A percentile compares a stretch with the other conserved stretches of the same genome.
Conservation (phyloP, 2,329 filamentous ascomycete species). For the Nannizzia gypsea region DNA sequence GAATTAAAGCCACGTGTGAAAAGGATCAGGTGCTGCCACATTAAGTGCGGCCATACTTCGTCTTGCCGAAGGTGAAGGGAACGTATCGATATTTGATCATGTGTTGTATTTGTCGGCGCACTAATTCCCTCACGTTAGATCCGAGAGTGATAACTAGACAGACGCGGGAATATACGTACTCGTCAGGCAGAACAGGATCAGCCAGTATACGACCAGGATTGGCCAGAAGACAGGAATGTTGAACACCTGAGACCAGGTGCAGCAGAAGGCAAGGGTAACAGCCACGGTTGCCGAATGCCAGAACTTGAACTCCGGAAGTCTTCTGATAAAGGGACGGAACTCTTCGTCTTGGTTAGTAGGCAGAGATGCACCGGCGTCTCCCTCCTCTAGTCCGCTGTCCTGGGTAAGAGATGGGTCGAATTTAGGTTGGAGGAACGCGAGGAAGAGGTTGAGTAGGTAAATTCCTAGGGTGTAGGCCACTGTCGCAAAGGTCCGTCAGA, state of each 20-base stretch:
- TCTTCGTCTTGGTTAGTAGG: conserved; percentile 96
- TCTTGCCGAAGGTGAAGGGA: conserved; percentile 84
- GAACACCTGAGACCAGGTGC: conserved; percentile 89
- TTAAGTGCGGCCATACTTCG: conserved; percentile 48
- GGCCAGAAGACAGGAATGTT: conserved; percentile 99
- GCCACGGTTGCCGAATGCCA: conserved; percentile 94
- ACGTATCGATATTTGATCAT: conserved; percentile 99
- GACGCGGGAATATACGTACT: conserved; percentile 48
- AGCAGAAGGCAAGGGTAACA: conserved; percentile 67
- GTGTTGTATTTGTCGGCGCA: conserved; percentile 98
- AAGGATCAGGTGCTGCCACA: not conserved
- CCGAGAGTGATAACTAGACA: not conserved
- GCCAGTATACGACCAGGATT: conserved; percentile 94
- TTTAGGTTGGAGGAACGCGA: conserved; percentile 95
- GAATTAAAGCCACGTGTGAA: not conserved
- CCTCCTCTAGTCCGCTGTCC: conserved; percentile 95
- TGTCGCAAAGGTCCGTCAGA: conserved; percentile 25
- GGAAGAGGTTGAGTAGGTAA: conserved; percentile 97
- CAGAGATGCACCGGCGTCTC: conserved; percentile 56
- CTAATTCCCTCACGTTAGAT: conserved; percentile 34
- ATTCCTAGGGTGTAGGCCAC: conserved; percentile 97
- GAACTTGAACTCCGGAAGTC: conserved; percentile 98
- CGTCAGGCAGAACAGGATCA: conserved; percentile 89
- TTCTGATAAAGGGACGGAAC: conserved; percentile 91
- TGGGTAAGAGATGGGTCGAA: conserved; percentile 94